Base-by-base conservation (phyloP, 768 basidiomycete species). In the Hypholoma fasciculare region DNA sequence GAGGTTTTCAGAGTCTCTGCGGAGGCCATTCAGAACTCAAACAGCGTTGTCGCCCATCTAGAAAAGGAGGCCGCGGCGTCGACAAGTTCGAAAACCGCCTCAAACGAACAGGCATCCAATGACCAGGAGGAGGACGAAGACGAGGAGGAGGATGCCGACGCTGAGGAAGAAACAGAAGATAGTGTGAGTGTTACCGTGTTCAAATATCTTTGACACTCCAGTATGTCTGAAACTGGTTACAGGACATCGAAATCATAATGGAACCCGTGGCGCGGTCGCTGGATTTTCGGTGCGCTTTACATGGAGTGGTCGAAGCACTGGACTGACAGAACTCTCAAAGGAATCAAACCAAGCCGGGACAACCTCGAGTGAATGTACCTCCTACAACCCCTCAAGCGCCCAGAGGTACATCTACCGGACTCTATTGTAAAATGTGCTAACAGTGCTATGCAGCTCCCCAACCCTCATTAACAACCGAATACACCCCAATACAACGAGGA, bases 241-340 rank as follows among this genome's bases (percentile, higher is more conserved):
- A 93, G 89, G 88, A 96, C 69, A 80, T 96, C 61, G 94, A 96
- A 76, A 90, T 96, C 63, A 94, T 96, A 54, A 88, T 93, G 85
- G 92, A 96, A 65, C 86, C 86, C 2, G 77, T 86, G 8, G 72
- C 84, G 16, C 87, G 86, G 55, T 89, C 87, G 4, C 73, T 90
- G 17, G 91, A 94, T 74, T 84, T 93, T 66, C 81, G 91, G 88
- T 88, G 68, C 53, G 76, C 59, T 54, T 16, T 34, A 34, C 30
- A 7, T 34, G 30, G 30, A 5, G 30, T 5, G 30, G 30, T 34
- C 30, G 30, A 34, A 34, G 2, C 2, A 1, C 30, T 34, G 6
- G 7, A 7, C 9, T 34, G 30, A 34, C 30, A 34, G 7, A 34
- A 9, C 30, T 27, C 4, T 36, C 37, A 37, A 52, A 69, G 66